Evolutionary conservation across 345 rosid genomes (phyloP).

Genomic region (Syzygium aqueum): DNA sequence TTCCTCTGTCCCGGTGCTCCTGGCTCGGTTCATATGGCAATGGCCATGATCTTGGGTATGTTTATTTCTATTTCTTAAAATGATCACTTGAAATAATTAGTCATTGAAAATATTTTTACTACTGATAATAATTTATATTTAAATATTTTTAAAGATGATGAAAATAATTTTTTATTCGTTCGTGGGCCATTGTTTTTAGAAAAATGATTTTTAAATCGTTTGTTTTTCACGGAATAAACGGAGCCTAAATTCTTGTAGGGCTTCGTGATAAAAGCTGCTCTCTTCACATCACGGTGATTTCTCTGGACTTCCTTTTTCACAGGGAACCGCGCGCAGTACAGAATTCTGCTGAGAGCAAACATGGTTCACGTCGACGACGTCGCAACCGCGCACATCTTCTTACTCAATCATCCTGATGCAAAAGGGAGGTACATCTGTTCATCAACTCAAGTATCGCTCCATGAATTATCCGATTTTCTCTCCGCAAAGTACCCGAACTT

Average conservation of each 20-base stretch:
- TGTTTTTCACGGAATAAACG: rapidly evolving
- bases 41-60: constrained; percentile 13
- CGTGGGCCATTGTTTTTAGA: rapidly evolving
- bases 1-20: constrained; percentile 21
- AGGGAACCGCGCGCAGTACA: not conserved
- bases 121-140: no score
- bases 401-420: not conserved
- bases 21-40: constrained; percentile 8
- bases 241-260: rapidly evolving
- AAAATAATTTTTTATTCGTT: no score
- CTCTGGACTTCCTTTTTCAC: not conserved
- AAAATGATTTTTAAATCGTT: no score
- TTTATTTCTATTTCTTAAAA: not conserved
- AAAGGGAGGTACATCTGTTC: not conserved
- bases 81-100: no score
- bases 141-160: no score
- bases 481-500: not conserved
- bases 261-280: not conserved
- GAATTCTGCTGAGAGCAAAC: not conserved
- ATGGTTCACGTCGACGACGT: not conserved
- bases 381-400: not conserved
- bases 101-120: no score
- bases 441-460: not conserved
- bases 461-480: not conserved
- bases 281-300: not conserved